phyloP scores from a whole-genome alignment of 2,329 filamentous ascomycete species.

The Calonectria pseudoturangicola region DNA sequence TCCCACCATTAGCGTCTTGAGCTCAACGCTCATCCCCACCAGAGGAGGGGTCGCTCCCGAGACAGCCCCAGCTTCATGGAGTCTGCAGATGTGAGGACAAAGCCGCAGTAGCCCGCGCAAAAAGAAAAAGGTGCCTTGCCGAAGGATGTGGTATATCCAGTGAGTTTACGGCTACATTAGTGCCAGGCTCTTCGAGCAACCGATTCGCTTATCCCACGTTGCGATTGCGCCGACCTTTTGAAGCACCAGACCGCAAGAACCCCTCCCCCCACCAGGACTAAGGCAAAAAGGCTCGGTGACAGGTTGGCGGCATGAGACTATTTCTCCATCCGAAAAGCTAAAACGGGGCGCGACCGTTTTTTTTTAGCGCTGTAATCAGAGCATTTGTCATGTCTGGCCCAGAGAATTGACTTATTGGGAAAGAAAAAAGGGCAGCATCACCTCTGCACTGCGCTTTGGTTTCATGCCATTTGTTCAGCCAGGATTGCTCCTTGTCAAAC shows the following conservation, averaged over 20 bases:
- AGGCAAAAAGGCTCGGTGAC: neutral
- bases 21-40: slow-evolving; percentile 6
- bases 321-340: slow-evolving; percentile 17
- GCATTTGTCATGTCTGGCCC: neutral
- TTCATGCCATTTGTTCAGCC: neutral
- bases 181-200: neutral
- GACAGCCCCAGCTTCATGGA: neutral
- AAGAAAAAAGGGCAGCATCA: slow-evolving; percentile 12
- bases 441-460: neutral
- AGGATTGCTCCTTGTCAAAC: too few species aligned
- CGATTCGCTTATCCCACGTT: neutral
- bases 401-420: slow-evolving; percentile 14
- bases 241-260: neutral
- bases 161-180: neutral
- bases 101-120: neutral
- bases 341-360: slow-evolving; percentile 1
- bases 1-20: slow-evolving; percentile 13
- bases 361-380: slow-evolving; percentile 11
- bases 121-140: neutral
- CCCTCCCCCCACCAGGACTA: slow-evolving; percentile 17
- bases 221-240: neutral
- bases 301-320: slow-evolving; percentile 8
- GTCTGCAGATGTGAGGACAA: neutral
- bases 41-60: slow-evolving; percentile 1
- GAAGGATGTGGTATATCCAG: neutral